Base-by-base conservation (phyloP, 202 grass and related monocot genomes). In the Dendrocalamus latiflorus region DNA sequence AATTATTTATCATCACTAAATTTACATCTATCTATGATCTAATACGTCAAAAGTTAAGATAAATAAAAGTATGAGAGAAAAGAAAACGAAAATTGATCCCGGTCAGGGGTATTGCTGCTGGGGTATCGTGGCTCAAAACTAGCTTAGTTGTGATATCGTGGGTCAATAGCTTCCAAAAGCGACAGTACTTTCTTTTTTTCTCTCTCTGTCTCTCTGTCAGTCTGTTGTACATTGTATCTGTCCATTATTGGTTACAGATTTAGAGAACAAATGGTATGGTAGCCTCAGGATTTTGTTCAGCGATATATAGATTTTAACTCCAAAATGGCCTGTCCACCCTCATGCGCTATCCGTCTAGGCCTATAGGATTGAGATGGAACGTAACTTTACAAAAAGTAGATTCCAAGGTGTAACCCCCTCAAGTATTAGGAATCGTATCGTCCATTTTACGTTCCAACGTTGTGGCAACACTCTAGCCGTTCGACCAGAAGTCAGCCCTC, bases 321-420 rank as follows among this genome's bases (percentile, higher is more conserved):
- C 20, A 9, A 62, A 62, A 62, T 76, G 49, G 38, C 38, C 8
- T 37, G 51, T 76, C 48, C 82, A 68, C 62, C 37, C n/a, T n/a
- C n/a, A n/a, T n/a, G n/a, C 74, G 72, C 9, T 64, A 16, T 49
- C 30, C 39, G 64, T 83, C 47, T 61, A 80, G 38, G 5, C 7
- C 48, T 58, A 24, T 13, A 67, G 38, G 80, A 67, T 88, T 83
- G 74, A 41, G 80, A 73, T 67, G 67, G 50, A n/a, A n/a, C n/a
- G n/a, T n/a, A 83, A 28, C 67, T 79, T 73, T 60, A 28, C 36
- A 25, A 63, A 80, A 88, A 64, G 75, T 50, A 78, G 59, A 88
- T 83, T 83, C 68, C 58, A 71, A 41, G n/a, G 8, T 44, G 79
- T 60, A 60, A 28, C n/a, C 4, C 56, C 48, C 20, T 34, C 26